Base-by-base conservation (phyloP, 148 eudicot genomes). In the Fagopyrum tataricum region DNA sequence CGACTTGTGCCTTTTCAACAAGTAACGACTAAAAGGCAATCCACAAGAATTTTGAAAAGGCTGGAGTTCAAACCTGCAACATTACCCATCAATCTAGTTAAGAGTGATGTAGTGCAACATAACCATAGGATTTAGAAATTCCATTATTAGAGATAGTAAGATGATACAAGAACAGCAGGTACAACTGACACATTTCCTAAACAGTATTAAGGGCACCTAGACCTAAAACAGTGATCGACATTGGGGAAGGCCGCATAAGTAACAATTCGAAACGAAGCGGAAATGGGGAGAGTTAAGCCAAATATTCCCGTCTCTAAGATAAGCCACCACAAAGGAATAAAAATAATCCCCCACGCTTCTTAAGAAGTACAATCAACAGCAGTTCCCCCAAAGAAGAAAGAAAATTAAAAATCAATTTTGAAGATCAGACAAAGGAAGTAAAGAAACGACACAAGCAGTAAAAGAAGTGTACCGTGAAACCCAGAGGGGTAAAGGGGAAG, bases 21-120 rank as follows among this genome's bases (percentile, higher is more conserved):
- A 49, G 62, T 73, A 72, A 73, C 74, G 55, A 47, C 59, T 70
- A 42, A 64, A 67, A 44, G 81, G 58, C 43, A 71, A 56, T 44
- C 73, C 76, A 39, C 72, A 56, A 47, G 62, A 73, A 74, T 76
- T 69, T 49, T 39, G 73, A 23, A 58, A 77, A 39, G 14, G 72
- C 62, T 43, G 74, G 72, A 61, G 41, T 47, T 78, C 83, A 76
- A 75, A 75, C 91, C 96, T 92, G 91, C 74, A 81, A 85, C 21
- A 15, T 24, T 67, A 73, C 70, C 31, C 67, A 74, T 40, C 49
- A 75, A 61, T 72, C 67, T 4, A 62, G 49, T 53, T 47, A 15
- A 73, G 53, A 43, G 59, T 43, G 5, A 4, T 21, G 67, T 14
- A 18, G 3, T 47, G 7, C 26, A 71, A 20, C 23, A 0, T 37